phyloP scores from a whole-genome alignment of 108 stramenopile species.

The Fistulifera pelliculosa region DNA sequence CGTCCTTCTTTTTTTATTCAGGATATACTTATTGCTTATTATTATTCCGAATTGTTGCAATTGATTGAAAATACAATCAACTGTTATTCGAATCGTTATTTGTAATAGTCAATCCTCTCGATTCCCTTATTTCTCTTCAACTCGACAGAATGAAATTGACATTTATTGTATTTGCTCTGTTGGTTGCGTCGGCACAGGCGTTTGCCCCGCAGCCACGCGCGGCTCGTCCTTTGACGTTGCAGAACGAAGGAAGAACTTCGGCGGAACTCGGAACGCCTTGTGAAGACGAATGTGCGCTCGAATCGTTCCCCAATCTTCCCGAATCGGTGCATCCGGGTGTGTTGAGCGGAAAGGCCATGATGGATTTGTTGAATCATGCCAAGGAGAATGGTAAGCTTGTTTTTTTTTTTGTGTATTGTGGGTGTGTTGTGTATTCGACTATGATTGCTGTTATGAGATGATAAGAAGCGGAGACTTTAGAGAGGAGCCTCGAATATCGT shows the following conservation, averaged over 20 bases:
- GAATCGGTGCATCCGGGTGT: constrained; percentile 86
- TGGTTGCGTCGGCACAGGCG: neutral
- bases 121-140: neutral
- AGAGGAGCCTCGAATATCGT: no score
- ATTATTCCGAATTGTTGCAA: no score
- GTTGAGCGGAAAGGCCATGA: constrained; percentile 82
- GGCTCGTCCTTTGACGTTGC: neutral
- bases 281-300: constrained; percentile 76
- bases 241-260: constrained; percentile 15
- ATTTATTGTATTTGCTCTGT: neutral
- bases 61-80: no score
- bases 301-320: constrained; percentile 75
- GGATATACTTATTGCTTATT: no score
- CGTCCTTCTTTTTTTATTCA: no score
- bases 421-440: no score
- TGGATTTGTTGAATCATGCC: constrained; percentile 77
- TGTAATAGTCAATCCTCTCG: no score
- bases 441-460: no score
- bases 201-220: neutral
- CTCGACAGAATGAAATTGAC: neutral
- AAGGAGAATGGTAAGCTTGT: constrained; percentile 56
- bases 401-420: no score
- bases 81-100: no score
- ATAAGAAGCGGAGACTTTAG: no score
- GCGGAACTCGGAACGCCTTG: constrained; percentile 69